Conservation (phyloP, 805 yeast species). For the Blastobotrys terrestris region DNA sequence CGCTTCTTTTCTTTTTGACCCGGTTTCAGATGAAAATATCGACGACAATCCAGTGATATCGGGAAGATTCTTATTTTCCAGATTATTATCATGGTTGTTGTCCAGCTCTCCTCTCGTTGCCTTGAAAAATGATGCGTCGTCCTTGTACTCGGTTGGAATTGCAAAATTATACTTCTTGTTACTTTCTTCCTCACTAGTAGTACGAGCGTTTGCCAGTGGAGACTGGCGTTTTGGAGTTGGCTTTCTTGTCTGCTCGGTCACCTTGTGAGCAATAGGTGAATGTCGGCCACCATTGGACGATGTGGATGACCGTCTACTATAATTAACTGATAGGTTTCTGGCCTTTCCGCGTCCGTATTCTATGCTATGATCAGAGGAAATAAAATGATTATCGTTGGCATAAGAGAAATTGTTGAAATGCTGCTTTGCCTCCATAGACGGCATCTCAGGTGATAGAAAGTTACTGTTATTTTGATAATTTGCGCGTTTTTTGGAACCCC, state of each 20-base stretch:
- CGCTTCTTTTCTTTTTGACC: neutral
- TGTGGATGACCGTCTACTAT: slow-evolving; percentile 2
- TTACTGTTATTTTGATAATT: slow-evolving; percentile 4
- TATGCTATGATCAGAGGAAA: slow-evolving; percentile 4
- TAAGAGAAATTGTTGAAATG: slow-evolving; percentile 13
- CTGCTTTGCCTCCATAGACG: slow-evolving; percentile 8
- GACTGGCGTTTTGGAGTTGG: slow-evolving; percentile 2
- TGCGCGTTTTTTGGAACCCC: slow-evolving; percentile 1
- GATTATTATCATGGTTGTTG: neutral
- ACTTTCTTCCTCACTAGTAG: neutral
- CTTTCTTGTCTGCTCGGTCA: slow-evolving; percentile 5
- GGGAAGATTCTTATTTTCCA: slow-evolving; percentile 5
- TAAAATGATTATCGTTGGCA: slow-evolving; percentile 4
- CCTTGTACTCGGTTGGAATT: slow-evolving; percentile 16
- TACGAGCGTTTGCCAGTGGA: neutral
- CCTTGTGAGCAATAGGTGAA: slow-evolving; percentile 3
- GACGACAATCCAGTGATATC: slow-evolving; percentile 19
- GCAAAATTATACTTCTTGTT: slow-evolving; percentile 8
- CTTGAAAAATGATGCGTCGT: slow-evolving; percentile 15
- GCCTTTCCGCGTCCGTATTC: slow-evolving; percentile 9
- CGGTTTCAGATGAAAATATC: slow-evolving; percentile 14
- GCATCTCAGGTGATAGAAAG: slow-evolving; percentile 11
- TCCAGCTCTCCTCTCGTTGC: neutral
- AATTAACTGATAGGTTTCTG: neutral
- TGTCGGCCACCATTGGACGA: slow-evolving; percentile 4